A percentile compares a stretch with the other conserved stretches of the same genome.
These are phyloP conservation scores for Synura sp. DNA, from an alignment of 352 stramenopile genomes.

Conservation along the genomic window DNA sequence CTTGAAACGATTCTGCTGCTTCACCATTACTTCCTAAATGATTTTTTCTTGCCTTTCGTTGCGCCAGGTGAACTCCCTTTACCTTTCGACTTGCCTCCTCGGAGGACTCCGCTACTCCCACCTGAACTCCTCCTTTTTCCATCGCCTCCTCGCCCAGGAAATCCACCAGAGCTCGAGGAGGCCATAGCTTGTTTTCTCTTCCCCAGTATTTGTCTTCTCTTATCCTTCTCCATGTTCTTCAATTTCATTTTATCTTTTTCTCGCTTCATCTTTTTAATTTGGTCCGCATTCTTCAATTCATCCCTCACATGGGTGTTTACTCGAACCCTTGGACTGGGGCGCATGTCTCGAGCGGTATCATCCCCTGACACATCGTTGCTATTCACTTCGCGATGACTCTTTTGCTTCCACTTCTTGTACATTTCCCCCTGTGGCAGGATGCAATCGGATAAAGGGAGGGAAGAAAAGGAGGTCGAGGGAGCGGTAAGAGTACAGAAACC, in stretches of 20 bases:
- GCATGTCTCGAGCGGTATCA: neutral
- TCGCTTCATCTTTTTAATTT: constrained; percentile 16
- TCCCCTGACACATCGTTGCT: constrained; percentile 31
- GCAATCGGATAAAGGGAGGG: neutral
- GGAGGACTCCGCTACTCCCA: too few species aligned
- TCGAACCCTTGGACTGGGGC: neutral
- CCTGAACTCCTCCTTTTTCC: too few species aligned
- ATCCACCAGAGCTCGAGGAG: too few species aligned
- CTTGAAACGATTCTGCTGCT: too few species aligned
- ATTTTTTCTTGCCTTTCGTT: too few species aligned
- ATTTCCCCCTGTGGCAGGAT: constrained; percentile 60
- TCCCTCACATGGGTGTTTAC: neutral
- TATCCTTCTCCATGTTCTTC: constrained; percentile 33
- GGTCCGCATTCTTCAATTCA: neutral
- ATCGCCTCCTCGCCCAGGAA: too few species aligned
- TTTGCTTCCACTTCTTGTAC: constrained; percentile 87
- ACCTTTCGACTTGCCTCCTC: too few species aligned
- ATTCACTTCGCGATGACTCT: constrained; percentile 29
- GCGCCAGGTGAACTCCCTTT: too few species aligned
- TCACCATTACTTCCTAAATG: too few species aligned
- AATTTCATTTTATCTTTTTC: neutral
- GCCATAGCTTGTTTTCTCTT: too few species aligned
- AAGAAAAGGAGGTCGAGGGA: too few species aligned
- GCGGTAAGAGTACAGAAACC: too few species aligned
- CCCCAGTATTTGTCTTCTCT: neutral